Percentiles rank a stretch among this genome's conserved stretches.
Conservation (phyloP, 2,329 filamentous ascomycete genomes). For the Kalmusia sp. region DNA sequence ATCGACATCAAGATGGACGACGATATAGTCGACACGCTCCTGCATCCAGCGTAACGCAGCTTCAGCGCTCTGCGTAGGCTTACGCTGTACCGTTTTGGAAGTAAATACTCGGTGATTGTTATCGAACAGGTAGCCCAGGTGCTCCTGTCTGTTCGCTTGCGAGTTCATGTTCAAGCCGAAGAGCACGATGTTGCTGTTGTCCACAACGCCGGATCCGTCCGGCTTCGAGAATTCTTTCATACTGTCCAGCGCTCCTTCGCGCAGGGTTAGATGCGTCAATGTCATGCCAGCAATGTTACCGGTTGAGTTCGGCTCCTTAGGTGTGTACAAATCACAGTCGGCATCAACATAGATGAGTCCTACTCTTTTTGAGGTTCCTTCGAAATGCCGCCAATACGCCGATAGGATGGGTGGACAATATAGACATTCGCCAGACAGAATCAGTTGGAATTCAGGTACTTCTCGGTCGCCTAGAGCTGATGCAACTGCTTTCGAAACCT, state of each 20-base stretch:
- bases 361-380: constrained; percentile 8
- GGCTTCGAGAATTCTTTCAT: constrained; percentile 17
- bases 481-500: constrained; percentile 4
- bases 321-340: constrained; percentile 24
- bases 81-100: constrained; percentile 17
- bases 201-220: constrained; percentile 17
- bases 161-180: constrained; percentile 21
- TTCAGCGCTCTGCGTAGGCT: constrained; percentile 14
- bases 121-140: constrained; percentile 31
- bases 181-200: constrained; percentile 22
- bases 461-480: neutral
- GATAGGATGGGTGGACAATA: constrained; percentile 24
- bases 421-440: constrained; percentile 26
- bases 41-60: constrained; percentile 26
- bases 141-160: constrained; percentile 16
- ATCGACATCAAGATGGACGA: constrained; percentile 35
- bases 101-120: constrained; percentile 28
- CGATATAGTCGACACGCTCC: constrained; percentile 25
- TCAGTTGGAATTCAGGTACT: constrained; percentile 13
- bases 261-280: constrained; percentile 28
- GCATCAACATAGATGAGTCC: constrained; percentile 28
- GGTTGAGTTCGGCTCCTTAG: constrained; percentile 13
- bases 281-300: constrained; percentile 31
- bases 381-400: constrained; percentile 11
- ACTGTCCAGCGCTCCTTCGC: constrained; percentile 11